Base-by-base conservation (phyloP, 805 yeast species). In the Komagataella kurtzmanii region DNA sequence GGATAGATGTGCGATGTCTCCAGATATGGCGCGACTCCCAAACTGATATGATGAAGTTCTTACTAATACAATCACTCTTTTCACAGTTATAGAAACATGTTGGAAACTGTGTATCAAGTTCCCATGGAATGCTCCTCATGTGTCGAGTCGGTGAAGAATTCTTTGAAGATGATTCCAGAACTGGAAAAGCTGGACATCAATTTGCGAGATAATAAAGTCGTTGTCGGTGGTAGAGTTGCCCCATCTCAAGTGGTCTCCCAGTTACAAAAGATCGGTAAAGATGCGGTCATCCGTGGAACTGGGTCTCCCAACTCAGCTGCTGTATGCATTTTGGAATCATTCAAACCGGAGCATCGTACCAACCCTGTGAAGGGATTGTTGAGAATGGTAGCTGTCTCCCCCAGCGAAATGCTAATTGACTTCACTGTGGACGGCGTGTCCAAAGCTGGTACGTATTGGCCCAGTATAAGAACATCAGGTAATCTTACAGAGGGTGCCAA, bases 271-370 rank as follows among this genome's bases (percentile, higher is more conserved):
- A 80, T 83, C 2, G 97, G 97, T 1, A 78, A 81, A 56, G 97
- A 91, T 61, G 96, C 96, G 3, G 87, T 91, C 56, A 84, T 91
- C 21, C 74, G 98, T 54, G 98, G 98, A 6, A 80, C 96, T 0
- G 97, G 97, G 3, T 75, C 72, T 53, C 83, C 95, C 17, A 83
- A 90, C 63, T 76, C 86, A 17, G 96, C 97, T 0, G 97, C 96
- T 0, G 98, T 90, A 36, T 81, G 93, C 57, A 90, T 90, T 49
- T 67, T 90, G 52, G 98, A 91, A 63, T 75, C 85, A 17, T 85
- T 83, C 58, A 78, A 72, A 49, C 67, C 69, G 2, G 67, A 66
- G 24, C 77, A 75, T 56, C 55, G 53, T 19, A 62, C 63, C 12
- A 71, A 73, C 45, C 86, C 90, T 0, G 95, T 91, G 21, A 81